These are phyloP conservation scores for Cryptosporidium sp. DNA, from an alignment of 169 alveolate genomes.

Conservation along the genomic window DNA sequence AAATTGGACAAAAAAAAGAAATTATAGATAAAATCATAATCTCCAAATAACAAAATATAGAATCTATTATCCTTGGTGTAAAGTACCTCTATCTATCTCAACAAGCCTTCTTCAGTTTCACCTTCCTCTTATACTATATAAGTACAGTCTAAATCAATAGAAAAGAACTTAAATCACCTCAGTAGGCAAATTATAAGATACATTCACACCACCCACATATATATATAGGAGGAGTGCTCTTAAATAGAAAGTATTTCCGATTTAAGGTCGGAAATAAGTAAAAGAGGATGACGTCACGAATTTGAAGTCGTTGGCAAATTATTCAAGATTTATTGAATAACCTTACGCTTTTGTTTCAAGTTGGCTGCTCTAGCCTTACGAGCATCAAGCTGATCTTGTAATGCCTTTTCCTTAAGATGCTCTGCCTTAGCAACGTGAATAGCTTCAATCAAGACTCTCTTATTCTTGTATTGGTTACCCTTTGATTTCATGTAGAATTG, in stretches of 20 bases:
- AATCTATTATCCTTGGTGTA: slow-evolving; percentile 1
- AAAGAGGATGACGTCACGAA: background rate
- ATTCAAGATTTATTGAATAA: slow-evolving; percentile 14
- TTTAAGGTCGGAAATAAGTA: background rate
- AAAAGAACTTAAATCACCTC: background rate
- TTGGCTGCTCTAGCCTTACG: slow-evolving; percentile 87
- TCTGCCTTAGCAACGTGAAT: slow-evolving; percentile 94
- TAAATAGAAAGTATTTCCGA: background rate
- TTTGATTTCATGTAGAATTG: slow-evolving; percentile 96
- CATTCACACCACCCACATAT: background rate
- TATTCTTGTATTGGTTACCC: slow-evolving; percentile 98
- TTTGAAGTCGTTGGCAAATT: background rate
- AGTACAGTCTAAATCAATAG: slow-evolving; percentile 1
- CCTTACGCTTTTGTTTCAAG: slow-evolving; percentile 54
- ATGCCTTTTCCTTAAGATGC: slow-evolving; percentile 90
- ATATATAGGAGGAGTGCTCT: background rate
- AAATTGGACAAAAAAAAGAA: background rate
- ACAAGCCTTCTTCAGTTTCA: background rate
- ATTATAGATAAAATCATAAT: slow-evolving; percentile 10
- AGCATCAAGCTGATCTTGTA: slow-evolving; percentile 87
- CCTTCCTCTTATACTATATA: slow-evolving; percentile 3
- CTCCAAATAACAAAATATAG: slow-evolving; percentile 25
- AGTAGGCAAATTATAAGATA: background rate
- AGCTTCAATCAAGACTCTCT: slow-evolving; percentile 96
- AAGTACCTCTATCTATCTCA: background rate